Percentiles rank a stretch among this genome's conserved stretches.
phyloP scores from a whole-genome alignment of 73 alveolate species.

The Symbiodinium pilosum region DNA sequence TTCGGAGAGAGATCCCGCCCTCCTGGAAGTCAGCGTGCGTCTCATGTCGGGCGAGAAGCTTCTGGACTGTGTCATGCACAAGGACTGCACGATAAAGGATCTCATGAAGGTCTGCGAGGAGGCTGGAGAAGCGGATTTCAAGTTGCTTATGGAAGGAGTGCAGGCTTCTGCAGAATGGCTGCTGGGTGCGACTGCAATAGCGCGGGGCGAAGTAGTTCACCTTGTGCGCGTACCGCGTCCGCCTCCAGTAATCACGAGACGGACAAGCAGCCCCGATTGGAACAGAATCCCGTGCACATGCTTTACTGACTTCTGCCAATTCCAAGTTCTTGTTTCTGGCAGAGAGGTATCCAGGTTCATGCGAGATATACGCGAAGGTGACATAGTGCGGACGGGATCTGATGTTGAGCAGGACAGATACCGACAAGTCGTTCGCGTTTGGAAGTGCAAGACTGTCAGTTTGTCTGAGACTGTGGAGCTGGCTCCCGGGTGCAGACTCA shows the following conservation, averaged over 20 bases:
- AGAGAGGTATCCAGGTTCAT: background rate
- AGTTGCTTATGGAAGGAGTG: constrained; percentile 33
- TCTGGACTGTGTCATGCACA: constrained; percentile 19
- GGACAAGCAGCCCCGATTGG: constrained; percentile 16
- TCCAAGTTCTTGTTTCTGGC: constrained; percentile 42
- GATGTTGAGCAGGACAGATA: background rate
- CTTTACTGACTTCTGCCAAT: constrained; percentile 34
- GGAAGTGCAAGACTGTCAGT: constrained; percentile 47
- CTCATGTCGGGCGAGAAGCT: constrained; percentile 62
- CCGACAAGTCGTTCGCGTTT: constrained; percentile 52
- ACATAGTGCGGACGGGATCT: constrained; percentile 42
- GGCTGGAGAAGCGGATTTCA: constrained; percentile 52
- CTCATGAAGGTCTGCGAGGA: background rate
- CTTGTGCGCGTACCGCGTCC: constrained; percentile 58
- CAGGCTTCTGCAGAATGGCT: background rate
- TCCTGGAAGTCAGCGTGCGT: constrained; percentile 38
- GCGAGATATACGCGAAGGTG: constrained; percentile 46
- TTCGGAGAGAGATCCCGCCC: constrained; percentile 22
- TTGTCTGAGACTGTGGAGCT: constrained; percentile 29
- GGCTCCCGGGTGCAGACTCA: constrained; percentile 42
- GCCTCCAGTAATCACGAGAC: constrained; percentile 5
- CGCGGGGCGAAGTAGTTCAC: constrained; percentile 15
- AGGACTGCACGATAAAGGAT: constrained; percentile 22
- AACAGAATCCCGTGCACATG: constrained; percentile 52
- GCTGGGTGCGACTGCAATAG: constrained; percentile 42